Evolutionary conservation across 2,329 filamentous ascomycete species (phyloP).

Genomic region (Colletotrichum orbiculare): DNA sequence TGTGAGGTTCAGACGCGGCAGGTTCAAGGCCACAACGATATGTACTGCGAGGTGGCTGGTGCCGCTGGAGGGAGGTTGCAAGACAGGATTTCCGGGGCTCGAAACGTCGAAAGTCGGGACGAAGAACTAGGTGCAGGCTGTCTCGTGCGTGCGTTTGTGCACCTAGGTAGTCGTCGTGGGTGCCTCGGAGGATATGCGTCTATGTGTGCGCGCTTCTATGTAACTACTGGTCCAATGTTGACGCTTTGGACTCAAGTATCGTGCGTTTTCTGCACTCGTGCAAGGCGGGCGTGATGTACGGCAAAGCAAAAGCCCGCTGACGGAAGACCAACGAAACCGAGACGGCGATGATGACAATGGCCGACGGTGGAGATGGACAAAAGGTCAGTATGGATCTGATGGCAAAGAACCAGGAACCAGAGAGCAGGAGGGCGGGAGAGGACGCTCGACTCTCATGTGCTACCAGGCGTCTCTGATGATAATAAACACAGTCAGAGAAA

Average conservation of each 20-base stretch:
- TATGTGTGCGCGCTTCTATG: not conserved
- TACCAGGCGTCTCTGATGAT: slow-evolving; percentile 19
- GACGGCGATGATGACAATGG: not conserved
- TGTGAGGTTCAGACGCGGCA: too few relatives aligned
- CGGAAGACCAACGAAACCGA: not conserved
- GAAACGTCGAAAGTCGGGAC: slow-evolving; percentile 35
- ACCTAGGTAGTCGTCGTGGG: slow-evolving; percentile 1
- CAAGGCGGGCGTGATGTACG: slow-evolving; percentile 9
- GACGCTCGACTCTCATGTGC: not conserved
- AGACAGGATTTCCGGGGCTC: slow-evolving; percentile 14
- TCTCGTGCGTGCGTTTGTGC: slow-evolving; percentile 25
- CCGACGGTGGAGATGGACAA: not conserved
- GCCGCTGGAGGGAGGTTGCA: not conserved
- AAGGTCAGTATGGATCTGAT: not conserved
- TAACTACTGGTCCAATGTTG: slow-evolving; percentile 1
- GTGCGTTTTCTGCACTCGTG: slow-evolving; percentile 8
- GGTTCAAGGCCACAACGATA: too few relatives aligned
- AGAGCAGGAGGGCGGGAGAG: slow-evolving; percentile 1
- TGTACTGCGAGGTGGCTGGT: too few relatives aligned
- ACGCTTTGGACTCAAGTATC: slow-evolving; percentile 9
- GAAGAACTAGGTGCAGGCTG: slow-evolving; percentile 22
- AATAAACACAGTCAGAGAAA: slow-evolving; percentile 23
- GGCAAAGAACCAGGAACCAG: not conserved
- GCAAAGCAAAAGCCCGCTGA: slow-evolving; percentile 1
- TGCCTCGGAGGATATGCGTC: too few relatives aligned